Conservation (phyloP, 495 filamentous ascomycete species). For the Letharia lupina region DNA sequence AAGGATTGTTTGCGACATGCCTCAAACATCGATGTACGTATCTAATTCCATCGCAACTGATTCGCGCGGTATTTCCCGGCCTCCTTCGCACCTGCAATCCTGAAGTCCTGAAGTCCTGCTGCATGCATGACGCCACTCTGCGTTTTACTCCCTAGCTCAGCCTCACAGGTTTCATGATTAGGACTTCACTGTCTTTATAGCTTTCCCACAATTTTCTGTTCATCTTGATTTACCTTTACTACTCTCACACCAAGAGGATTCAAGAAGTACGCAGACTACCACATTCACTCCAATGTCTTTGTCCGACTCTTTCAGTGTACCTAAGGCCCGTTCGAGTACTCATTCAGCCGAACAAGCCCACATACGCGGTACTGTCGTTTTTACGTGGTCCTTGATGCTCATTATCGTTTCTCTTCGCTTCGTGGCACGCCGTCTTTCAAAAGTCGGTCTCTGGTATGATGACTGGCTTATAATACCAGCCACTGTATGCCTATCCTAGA, state of each 20-base stretch:
- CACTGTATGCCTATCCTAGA: conserved; percentile 17
- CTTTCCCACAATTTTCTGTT: too few species aligned
- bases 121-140: too few species aligned
- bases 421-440: conserved; percentile 26
- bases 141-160: too few species aligned
- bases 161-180: too few species aligned
- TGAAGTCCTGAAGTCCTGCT: too few species aligned
- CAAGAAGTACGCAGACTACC: neutral
- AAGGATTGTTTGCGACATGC: neutral
- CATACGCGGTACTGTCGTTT: neutral
- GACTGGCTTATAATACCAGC: conserved; percentile 33
- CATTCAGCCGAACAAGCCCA: neutral
- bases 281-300: neutral
- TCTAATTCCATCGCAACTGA: neutral
- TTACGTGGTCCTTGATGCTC: conserved; percentile 3
- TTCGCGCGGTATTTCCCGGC: neutral
- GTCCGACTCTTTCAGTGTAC: neutral
- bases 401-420: conserved; percentile 21
- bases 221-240: too few species aligned
- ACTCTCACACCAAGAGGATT: neutral
- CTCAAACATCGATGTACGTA: neutral
- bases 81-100: neutral
- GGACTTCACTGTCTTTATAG: too few species aligned
- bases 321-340: neutral
- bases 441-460: conserved; percentile 25